phyloP scores from a whole-genome alignment of 306 rosid genomes.

The Chamaecrista fasciculata region DNA sequence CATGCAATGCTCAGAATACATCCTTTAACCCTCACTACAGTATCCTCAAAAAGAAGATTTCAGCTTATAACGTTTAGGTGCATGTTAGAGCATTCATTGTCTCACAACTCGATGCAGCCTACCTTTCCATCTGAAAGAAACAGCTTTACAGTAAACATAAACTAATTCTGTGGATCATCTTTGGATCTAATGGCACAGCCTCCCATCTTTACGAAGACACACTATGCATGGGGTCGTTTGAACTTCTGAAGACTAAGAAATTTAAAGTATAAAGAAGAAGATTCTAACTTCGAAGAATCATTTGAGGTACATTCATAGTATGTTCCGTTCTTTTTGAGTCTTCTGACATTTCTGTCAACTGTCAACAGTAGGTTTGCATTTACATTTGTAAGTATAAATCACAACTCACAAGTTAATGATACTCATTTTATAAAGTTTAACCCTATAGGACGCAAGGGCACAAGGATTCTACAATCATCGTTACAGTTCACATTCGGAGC shows the following conservation, averaged over 20 bases:
- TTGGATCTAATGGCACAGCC: background rate
- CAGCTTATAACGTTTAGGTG: background rate
- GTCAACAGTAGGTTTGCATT: background rate
- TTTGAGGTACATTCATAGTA: background rate
- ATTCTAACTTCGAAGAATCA: background rate
- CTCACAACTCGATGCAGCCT: background rate
- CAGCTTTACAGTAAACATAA: background rate
- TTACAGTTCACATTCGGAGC: background rate
- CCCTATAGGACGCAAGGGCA: background rate
- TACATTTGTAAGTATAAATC: background rate
- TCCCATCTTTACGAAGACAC: background rate
- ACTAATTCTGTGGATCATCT: background rate
- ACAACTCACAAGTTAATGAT: background rate
- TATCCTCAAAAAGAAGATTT: background rate
- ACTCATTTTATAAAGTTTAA: background rate
- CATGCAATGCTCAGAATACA: background rate
- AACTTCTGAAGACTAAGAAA: background rate
- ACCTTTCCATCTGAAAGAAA: background rate
- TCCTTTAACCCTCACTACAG: background rate
- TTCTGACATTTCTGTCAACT: constrained; percentile 9
- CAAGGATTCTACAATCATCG: background rate
- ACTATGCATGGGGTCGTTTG: background rate
- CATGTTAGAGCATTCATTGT: background rate
- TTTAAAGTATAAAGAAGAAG: background rate
- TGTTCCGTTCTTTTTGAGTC: constrained; percentile 13